Conservation (phyloP, 106 monocot species). For the Amphibolis antarctica region DNA sequence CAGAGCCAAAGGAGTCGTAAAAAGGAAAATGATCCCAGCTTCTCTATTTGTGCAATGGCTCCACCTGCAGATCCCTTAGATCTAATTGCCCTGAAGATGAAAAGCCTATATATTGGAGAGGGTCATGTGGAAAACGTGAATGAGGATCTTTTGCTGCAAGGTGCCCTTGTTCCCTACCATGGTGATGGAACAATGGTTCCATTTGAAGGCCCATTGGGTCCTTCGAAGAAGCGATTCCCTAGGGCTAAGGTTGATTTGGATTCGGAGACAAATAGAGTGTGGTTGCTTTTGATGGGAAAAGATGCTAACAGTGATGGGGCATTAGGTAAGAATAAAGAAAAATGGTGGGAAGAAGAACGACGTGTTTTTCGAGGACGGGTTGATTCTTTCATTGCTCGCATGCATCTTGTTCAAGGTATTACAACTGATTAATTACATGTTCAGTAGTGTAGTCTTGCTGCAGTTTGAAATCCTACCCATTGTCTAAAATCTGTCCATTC, state of each 20-base stretch:
- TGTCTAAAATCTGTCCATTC: too few relatives aligned
- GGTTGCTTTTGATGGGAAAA: slow-evolving; percentile 49
- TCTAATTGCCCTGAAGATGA: slow-evolving; percentile 29
- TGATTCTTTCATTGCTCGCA: slow-evolving; percentile 55
- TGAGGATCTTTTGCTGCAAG: slow-evolving; percentile 7
- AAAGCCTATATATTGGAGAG: slow-evolving; percentile 24
- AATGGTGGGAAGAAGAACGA: slow-evolving; percentile 55
- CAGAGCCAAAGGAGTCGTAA: background rate
- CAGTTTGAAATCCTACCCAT: background rate
- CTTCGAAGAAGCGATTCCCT: slow-evolving; percentile 28
- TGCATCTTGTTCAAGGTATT: slow-evolving; percentile 68
- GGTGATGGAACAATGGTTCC: slow-evolving; percentile 29
- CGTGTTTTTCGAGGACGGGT: slow-evolving; percentile 36
- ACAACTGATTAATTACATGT: background rate
- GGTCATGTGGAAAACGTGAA: background rate
- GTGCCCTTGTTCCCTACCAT: slow-evolving; percentile 36
- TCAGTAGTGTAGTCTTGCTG: background rate
- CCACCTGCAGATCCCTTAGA: slow-evolving; percentile 13
- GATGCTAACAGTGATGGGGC: slow-evolving; percentile 6
- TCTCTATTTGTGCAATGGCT: background rate
- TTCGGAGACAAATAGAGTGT: slow-evolving; percentile 55
- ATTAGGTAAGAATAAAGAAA: slow-evolving; percentile 28
- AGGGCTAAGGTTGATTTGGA: slow-evolving; percentile 63
- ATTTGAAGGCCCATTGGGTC: slow-evolving; percentile 14
- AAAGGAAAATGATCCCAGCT: slow-evolving; percentile 4